Percentiles rank a stretch among this genome's conserved stretches.
These are phyloP conservation scores for Dysphania ambrosioides DNA, from an alignment of 148 eudicot genomes.

Conservation along the genomic window DNA sequence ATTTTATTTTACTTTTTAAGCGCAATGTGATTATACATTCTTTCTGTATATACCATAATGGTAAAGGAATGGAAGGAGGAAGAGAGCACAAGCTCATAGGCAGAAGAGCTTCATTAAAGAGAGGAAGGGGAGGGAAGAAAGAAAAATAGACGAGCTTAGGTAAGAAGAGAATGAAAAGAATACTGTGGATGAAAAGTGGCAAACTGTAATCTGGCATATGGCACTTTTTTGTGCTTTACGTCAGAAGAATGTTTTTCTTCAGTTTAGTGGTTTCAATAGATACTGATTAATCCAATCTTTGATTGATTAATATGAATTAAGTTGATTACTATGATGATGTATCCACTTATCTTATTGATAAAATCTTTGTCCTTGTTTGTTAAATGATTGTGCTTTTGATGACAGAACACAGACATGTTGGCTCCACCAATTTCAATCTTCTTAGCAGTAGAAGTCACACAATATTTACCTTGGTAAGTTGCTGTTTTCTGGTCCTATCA, in stretches of 20 bases:
- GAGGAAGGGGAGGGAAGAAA: neutral
- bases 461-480: conserved; percentile 88
- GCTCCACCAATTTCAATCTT: conserved; percentile 94
- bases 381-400: conserved; percentile 20
- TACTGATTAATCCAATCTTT: neutral
- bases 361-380: neutral
- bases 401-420: conserved; percentile 98
- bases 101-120: neutral
- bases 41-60: neutral
- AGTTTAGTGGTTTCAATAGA: neutral
- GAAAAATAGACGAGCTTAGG: no score
- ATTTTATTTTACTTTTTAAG: neutral
- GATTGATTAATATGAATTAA: neutral
- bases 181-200: neutral
- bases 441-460: conserved; percentile 99
- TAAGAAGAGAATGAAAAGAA: no score
- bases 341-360: neutral
- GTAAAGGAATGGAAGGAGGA: neutral
- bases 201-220: no score
- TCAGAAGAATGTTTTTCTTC: neutral
- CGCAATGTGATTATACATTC: neutral
- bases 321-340: neutral
- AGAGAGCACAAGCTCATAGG: neutral
- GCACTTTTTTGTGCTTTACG: no score
- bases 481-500: neutral